phyloP scores from a whole-genome alignment of 257 asterid genomes.

The Plectranthus barbatus region DNA sequence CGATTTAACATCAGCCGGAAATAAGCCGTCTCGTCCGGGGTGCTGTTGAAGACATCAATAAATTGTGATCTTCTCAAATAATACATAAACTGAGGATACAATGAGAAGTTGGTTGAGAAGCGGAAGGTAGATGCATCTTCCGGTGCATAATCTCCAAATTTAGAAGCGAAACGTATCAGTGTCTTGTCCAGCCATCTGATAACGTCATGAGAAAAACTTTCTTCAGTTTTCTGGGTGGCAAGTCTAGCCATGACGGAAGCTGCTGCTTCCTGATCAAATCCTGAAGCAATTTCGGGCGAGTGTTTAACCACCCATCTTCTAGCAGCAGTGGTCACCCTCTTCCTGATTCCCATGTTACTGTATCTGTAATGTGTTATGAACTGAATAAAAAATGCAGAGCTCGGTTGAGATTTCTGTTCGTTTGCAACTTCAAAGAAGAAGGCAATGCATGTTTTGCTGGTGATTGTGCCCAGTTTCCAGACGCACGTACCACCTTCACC shows the following conservation, averaged over 20 bases:
- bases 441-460: conserved; percentile 67
- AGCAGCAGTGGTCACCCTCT: conserved; percentile 89
- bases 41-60: conserved; percentile 71
- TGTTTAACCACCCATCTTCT: conserved; percentile 81
- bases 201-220: conserved; percentile 42
- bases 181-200: conserved; percentile 70
- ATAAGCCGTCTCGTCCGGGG: conserved; percentile 89
- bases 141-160: conserved; percentile 75
- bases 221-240: conserved; percentile 50
- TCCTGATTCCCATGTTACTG: conserved; percentile 60
- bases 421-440: conserved; percentile 74
- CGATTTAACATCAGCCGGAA: conserved; percentile 75
- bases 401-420: conserved; percentile 55
- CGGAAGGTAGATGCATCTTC: conserved; percentile 93
- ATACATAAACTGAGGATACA: conserved; percentile 89
- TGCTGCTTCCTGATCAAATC: conserved; percentile 95
- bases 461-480: conserved; percentile 73
- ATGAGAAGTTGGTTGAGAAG: conserved; percentile 62
- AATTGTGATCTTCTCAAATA: conserved; percentile 86
- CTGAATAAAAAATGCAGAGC: conserved; percentile 77
- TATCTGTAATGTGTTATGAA: conserved; percentile 68
- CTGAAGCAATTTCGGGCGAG: conserved; percentile 69
- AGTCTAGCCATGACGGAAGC: conserved; percentile 89
- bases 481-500: conserved; percentile 79
- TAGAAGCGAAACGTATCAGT: conserved; percentile 63